phyloP scores from a whole-genome alignment of 345 rosid species.

The Lagerstroemia speciosa region DNA sequence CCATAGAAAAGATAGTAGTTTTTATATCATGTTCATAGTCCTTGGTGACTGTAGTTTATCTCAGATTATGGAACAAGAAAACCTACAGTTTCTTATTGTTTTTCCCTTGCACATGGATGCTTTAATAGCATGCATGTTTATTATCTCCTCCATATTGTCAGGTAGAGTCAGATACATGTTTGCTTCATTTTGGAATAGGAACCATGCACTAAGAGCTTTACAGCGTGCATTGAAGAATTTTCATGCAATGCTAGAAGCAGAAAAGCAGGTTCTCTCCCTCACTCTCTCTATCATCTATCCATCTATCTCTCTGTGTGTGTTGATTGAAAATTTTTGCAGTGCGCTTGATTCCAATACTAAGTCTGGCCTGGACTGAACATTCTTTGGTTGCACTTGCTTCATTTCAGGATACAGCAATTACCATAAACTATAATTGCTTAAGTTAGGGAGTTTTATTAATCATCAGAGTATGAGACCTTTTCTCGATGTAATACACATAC shows the following conservation, averaged over 20 bases:
- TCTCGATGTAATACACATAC: neutral
- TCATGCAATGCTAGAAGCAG: slow-evolving; percentile 67
- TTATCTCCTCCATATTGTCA: slow-evolving; percentile 35
- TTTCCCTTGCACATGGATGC: no score
- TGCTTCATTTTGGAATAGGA: slow-evolving; percentile 99
- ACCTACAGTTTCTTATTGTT: no score
- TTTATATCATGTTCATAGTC: no score
- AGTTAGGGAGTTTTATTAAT: neutral
- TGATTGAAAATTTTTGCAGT: neutral
- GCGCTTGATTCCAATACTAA: neutral
- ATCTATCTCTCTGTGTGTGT: no score
- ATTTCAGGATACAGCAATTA: neutral
- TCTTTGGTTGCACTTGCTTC: neutral
- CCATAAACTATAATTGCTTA: neutral
- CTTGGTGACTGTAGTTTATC: no score
- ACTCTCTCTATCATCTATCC: no score
- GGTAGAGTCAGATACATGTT: slow-evolving; percentile 99
- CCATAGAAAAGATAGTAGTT: neutral
- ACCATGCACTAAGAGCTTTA: slow-evolving; percentile 73
- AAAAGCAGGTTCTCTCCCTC: slow-evolving; percentile 62
- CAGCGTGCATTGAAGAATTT: slow-evolving; percentile 66
- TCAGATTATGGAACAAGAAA: no score
- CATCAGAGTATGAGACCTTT: neutral
- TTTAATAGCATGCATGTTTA: neutral
- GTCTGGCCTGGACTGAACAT: neutral